phyloP scores from a whole-genome alignment of 768 basidiomycete species.

The Suillus subluteus region DNA sequence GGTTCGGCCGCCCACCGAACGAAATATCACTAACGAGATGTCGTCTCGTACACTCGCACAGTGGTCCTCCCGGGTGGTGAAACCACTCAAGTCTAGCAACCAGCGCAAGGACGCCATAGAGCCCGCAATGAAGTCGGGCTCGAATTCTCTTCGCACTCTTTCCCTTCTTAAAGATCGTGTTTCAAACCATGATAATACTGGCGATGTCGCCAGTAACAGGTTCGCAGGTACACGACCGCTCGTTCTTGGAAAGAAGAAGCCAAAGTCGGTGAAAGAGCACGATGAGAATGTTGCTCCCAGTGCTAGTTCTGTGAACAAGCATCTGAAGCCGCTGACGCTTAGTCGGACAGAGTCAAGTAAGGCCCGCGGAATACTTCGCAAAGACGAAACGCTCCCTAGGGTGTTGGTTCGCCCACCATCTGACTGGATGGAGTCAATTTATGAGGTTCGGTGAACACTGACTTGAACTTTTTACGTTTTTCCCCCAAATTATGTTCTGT shows the following conservation, averaged over 20 bases:
- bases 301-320: slow-evolving; percentile 44
- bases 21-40: slow-evolving; percentile 12
- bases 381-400: slow-evolving; percentile 58
- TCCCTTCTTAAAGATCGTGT: slow-evolving; percentile 66
- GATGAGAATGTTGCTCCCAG: slow-evolving; percentile 40
- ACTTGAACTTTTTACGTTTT: background rate
- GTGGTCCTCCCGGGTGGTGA: slow-evolving; percentile 54
- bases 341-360: slow-evolving; percentile 66
- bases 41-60: slow-evolving; percentile 41
- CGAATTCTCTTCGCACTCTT: slow-evolving; percentile 58
- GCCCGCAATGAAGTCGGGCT: slow-evolving; percentile 36
- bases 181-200: slow-evolving; percentile 35
- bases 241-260: slow-evolving; percentile 57
- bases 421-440: slow-evolving; percentile 47
- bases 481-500: background rate
- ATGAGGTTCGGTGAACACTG: slow-evolving; percentile 42
- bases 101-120: slow-evolving; percentile 40
- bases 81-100: slow-evolving; percentile 55
- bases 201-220: slow-evolving; percentile 19
- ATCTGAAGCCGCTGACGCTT: slow-evolving; percentile 63
- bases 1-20: slow-evolving; percentile 5
- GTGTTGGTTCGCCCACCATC: slow-evolving; percentile 68
- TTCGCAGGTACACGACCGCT: slow-evolving; percentile 54
- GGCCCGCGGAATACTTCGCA: slow-evolving; percentile 58
- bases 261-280: slow-evolving; percentile 34